Base-by-base conservation (phyloP, 1,284 basidiomycete genomes). In the Leccinum fuscescens region DNA sequence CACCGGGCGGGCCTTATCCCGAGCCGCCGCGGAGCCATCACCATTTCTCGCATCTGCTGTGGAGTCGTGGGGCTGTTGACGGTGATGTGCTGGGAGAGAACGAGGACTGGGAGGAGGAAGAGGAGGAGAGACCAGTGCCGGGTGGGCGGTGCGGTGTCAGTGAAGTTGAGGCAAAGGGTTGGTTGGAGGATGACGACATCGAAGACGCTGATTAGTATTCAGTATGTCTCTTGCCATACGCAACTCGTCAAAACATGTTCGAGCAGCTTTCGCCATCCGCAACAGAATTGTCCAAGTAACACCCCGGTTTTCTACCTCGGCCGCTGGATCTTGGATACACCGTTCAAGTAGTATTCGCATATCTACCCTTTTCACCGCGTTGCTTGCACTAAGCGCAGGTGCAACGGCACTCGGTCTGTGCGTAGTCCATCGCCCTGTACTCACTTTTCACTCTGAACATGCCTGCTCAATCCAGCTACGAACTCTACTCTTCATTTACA, bases 171-270 rank as follows among this genome's bases (percentile, higher is more conserved):
- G 56, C 59, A 24, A 59, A 80, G n/a, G 82, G 81, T 12, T 89
- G 85, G 84, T 69, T 89, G 66, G 85, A 87, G 57, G 79, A 77
- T 15, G 89, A 91, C 69, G 88, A 89, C 67, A 90, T 90, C 58
- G 85, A 88, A 64, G 85, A 88, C 20, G 59, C 48, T 6, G 42
- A 44, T 31, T 65, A 72, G 11, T 46, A 71, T 35, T 35, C 12
- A 35, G 33, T 33, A 51, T 51, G 65, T 55, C 44, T 5, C n/a
- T 31, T 27, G 15, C 14, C 31, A 51, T 44, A 29, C 33, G 27
- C 33, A 64, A 46, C 22, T 37, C 64, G 24, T 39, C 33, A 51
- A 55, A 44, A 53, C 51, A 44, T 27, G 53, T 9, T 24, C 48
- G 24, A n/a, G 33, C 14, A 27, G n/a, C 48, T 27, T 44, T 31